These are phyloP conservation scores for Tylopilus plumbeoviolaceoides DNA, from an alignment of 768 basidiomycete species.

Conservation along the genomic window DNA sequence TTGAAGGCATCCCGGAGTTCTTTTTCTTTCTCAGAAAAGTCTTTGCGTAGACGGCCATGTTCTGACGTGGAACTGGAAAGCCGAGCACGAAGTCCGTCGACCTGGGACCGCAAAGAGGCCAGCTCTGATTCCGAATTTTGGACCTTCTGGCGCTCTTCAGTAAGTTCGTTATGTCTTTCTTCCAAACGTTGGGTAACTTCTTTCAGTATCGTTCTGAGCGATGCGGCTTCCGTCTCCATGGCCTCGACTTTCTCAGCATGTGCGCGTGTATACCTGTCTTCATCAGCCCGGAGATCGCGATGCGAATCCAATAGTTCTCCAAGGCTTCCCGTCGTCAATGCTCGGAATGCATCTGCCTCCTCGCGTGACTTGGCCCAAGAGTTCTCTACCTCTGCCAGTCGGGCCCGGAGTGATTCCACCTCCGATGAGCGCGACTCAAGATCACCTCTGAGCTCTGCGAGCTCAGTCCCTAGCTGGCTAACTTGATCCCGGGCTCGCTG, in stretches of 20 bases:
- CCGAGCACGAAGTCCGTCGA: constrained; percentile 69
- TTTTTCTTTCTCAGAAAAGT: constrained; percentile 61
- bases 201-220: constrained; percentile 75
- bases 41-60: constrained; percentile 63
- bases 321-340: constrained; percentile 79
- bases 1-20: constrained; percentile 60
- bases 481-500: constrained; percentile 68
- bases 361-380: constrained; percentile 90
- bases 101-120: constrained; percentile 63
- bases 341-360: constrained; percentile 87
- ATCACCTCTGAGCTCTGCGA: constrained; percentile 77
- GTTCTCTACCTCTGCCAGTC: constrained; percentile 80
- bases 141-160: constrained; percentile 61
- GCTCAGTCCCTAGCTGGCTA: constrained; percentile 64
- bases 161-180: constrained; percentile 59
- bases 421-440: constrained; percentile 73
- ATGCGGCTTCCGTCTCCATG: constrained; percentile 71
- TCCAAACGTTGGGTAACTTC: constrained; percentile 72
- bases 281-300: constrained; percentile 78
- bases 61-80: constrained; percentile 67
- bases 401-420: constrained; percentile 60
- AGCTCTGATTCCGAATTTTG: constrained; percentile 65
- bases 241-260: constrained; percentile 81
- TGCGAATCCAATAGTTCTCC: constrained; percentile 88
- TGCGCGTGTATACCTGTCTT: constrained; percentile 69